Evolutionary conservation across 371 early-diverging fungal genomes (phyloP).

Genomic region (Basidiobolus heterosporus): DNA sequence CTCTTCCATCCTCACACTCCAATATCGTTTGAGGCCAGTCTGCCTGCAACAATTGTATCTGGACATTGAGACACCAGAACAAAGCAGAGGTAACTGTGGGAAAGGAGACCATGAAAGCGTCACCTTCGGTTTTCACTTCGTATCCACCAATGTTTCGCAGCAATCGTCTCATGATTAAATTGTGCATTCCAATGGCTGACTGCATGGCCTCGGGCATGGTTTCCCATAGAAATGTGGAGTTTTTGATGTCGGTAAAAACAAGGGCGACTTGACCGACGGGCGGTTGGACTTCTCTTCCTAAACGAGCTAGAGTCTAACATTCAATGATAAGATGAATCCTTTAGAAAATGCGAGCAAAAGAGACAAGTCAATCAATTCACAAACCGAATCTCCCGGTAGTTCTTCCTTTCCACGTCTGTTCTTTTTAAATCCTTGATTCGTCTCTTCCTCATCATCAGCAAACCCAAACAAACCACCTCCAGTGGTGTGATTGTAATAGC

Average conservation of each 20-base stretch:
- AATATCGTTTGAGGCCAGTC: constrained; percentile 90
- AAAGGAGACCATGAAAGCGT: constrained; percentile 91
- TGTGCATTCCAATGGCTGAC: constrained; percentile 76
- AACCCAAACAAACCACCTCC: not conserved
- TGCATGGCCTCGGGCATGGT: constrained; percentile 74
- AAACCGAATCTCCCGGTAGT: constrained; percentile 32
- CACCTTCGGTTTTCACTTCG: constrained; percentile 95
- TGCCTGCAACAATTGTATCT: constrained; percentile 58
- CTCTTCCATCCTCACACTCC: constrained; percentile 58
- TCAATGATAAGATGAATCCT: not conserved
- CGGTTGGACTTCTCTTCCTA: constrained; percentile 66
- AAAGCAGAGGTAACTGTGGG: constrained; percentile 70
- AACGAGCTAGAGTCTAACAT: constrained; percentile 34
- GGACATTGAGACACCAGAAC: constrained; percentile 81
- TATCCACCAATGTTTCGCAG: constrained; percentile 78
- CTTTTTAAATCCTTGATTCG: constrained; percentile 9
- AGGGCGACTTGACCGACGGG: constrained; percentile 73
- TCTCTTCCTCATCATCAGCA: constrained; percentile 1
- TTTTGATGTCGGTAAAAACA: constrained; percentile 91
- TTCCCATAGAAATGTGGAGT: constrained; percentile 89
- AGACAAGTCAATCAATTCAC: constrained; percentile 1
- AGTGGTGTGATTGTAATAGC: not conserved
- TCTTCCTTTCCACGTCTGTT: constrained; percentile 27
- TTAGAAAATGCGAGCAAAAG: not conserved
- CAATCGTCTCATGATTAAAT: constrained; percentile 65